phyloP scores from a whole-genome alignment of 495 filamentous ascomycete species.

The Neurospora sp. region DNA sequence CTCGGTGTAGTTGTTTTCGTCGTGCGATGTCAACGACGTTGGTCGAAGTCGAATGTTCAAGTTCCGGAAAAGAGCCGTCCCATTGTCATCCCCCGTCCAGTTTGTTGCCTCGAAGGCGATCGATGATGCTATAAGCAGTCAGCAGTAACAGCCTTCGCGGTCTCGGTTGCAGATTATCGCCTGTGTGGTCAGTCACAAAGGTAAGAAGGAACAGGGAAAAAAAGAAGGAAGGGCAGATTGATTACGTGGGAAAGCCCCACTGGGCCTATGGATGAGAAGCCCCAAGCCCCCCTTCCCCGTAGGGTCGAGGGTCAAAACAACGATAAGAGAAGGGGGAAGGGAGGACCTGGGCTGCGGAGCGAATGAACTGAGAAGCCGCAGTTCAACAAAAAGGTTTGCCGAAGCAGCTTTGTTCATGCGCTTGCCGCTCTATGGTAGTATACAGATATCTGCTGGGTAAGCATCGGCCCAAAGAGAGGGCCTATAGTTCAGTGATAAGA shows the following conservation, averaged over 20 bases:
- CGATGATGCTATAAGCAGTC: background rate
- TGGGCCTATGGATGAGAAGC: slow-evolving; percentile 6
- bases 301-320: background rate
- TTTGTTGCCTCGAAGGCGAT: background rate
- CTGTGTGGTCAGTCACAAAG: slow-evolving; percentile 6
- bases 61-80: background rate
- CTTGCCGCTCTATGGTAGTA: slow-evolving; percentile 4
- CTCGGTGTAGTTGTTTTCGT: background rate
- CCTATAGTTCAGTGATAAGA: background rate
- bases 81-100: background rate
- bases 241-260: slow-evolving; percentile 6
- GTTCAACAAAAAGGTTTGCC: background rate
- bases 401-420: background rate
- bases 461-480: background rate
- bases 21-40: background rate
- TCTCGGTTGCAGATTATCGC: background rate
- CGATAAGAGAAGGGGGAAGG: background rate
- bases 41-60: background rate
- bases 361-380: background rate
- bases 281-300: background rate
- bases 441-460: slow-evolving; percentile 1
- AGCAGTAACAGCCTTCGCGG: background rate
- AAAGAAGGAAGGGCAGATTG: slow-evolving; percentile 1
- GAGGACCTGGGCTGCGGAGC: background rate
- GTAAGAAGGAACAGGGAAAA: background rate